Percentiles rank a stretch among this genome's conserved stretches.
These are phyloP conservation scores for Mycena floridula DNA, from an alignment of 768 basidiomycete genomes.

Conservation along the genomic window DNA sequence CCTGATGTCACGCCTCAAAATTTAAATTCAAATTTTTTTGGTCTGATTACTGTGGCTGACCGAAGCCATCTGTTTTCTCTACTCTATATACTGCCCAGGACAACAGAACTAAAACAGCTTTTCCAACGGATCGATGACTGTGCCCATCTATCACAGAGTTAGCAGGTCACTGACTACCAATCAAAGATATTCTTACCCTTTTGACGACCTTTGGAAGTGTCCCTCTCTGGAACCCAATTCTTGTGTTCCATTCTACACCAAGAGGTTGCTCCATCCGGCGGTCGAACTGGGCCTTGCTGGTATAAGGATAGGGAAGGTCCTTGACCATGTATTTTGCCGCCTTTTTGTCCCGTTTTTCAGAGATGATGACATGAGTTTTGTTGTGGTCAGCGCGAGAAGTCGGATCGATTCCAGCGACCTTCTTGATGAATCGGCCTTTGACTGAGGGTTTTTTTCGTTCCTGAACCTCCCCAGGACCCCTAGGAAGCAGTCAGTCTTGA, in stretches of 20 bases:
- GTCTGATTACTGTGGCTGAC: too few relatives aligned
- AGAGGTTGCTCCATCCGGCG: conserved; percentile 74
- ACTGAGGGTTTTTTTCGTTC: conserved; percentile 53
- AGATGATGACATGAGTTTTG: conserved; percentile 89
- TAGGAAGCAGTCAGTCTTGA: conserved; percentile 20
- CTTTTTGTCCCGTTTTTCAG: conserved; percentile 93
- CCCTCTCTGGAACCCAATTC: conserved; percentile 75
- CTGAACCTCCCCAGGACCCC: conserved; percentile 91
- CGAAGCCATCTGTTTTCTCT: too few relatives aligned
- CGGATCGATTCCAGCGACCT: conserved; percentile 76
- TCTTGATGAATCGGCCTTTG: conserved; percentile 72
- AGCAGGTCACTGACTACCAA: not conserved
- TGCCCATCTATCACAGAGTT: conserved; percentile 38
- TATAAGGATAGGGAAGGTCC: conserved; percentile 93
- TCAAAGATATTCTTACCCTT: conserved; percentile 53
- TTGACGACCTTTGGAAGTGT: conserved; percentile 83
- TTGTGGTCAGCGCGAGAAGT: conserved; percentile 75
- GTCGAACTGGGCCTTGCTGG: conserved; percentile 89
- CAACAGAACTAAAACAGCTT: conserved; percentile 26
- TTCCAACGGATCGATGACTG: conserved; percentile 47
- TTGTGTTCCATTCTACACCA: conserved; percentile 91
- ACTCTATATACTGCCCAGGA: not conserved
- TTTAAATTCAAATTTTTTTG: not conserved
- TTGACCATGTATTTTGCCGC: conserved; percentile 84
- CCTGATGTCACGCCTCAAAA: not conserved